Evolutionary conservation across 441 rosid species (phyloP).

Genomic region (Raphanus hybrid): DNA sequence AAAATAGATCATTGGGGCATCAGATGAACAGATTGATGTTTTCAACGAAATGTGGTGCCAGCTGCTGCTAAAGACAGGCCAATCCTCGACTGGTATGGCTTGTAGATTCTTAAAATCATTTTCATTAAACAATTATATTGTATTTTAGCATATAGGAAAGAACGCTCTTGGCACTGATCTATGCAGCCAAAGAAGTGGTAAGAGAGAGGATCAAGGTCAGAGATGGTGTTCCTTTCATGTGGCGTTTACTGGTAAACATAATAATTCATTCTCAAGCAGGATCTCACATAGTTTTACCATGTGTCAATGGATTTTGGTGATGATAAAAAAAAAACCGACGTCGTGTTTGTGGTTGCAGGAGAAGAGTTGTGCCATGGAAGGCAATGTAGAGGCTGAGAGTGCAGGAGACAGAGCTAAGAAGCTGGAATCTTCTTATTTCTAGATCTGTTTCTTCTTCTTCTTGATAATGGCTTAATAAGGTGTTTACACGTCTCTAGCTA

Average conservation of each 20-base stretch:
- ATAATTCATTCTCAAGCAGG: constrained; percentile 7
- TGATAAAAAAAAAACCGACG: neutral
- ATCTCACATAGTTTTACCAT: neutral
- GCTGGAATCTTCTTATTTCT: constrained; percentile 66
- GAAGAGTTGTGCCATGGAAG: constrained; percentile 54
- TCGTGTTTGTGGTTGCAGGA: constrained; percentile 55
- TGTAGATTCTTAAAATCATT: constrained; percentile 10
- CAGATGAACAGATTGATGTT: constrained; percentile 88
- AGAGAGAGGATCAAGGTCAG: constrained; percentile 60
- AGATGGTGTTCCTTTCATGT: constrained; percentile 72
- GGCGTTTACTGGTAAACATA: constrained; percentile 74
- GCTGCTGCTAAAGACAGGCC: constrained; percentile 64
- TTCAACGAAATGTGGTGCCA: constrained; percentile 83
- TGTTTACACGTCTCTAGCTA: neutral
- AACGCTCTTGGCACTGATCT: constrained; percentile 20
- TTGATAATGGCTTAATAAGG: neutral
- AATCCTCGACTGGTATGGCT: constrained; percentile 59
- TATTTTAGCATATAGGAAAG: neutral
- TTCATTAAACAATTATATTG: neutral
- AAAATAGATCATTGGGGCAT: constrained; percentile 76
- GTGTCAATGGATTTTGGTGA: neutral
- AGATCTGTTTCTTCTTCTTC: constrained; percentile 16
- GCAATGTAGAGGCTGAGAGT: constrained; percentile 52
- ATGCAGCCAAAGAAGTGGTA: constrained; percentile 63
- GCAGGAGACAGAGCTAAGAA: constrained; percentile 54